These are phyloP conservation scores for Teratosphaeria pseudoeucalypti DNA, from an alignment of 2,329 filamentous ascomycete genomes.

Conservation along the genomic window DNA sequence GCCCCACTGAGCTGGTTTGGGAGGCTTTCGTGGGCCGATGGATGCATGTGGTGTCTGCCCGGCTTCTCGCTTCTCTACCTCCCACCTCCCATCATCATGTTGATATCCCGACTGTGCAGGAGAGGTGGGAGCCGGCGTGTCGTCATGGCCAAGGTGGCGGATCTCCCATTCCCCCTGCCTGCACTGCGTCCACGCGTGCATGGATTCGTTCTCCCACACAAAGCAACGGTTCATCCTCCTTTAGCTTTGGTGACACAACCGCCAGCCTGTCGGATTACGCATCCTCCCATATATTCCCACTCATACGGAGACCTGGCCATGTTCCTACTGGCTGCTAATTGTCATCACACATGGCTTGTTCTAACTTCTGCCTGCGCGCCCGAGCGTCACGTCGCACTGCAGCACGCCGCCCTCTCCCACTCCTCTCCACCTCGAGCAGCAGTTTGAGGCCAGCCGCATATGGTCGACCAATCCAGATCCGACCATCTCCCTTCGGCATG, in stretches of 20 bases:
- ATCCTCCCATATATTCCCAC: neutral
- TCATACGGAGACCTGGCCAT: neutral
- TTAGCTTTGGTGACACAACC: neutral
- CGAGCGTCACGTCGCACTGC: neutral
- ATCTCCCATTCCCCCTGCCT: neutral
- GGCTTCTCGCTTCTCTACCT: neutral
- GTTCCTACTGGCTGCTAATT: neutral
- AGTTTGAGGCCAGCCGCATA: neutral
- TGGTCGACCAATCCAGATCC: neutral
- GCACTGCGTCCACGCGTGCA: neutral
- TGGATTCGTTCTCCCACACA: neutral
- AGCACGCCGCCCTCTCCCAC: neutral
- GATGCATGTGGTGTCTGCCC: neutral
- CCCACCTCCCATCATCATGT: neutral
- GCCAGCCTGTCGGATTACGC: slow-evolving; percentile 1
- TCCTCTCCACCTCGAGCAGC: neutral
- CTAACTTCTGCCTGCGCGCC: neutral
- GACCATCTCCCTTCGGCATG: neutral
- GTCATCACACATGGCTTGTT: neutral
- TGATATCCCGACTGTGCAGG: neutral
- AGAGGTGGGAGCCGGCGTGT: neutral
- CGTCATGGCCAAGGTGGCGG: neutral
- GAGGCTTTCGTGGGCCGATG: neutral
- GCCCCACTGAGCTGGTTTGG: neutral
- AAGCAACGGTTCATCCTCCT: neutral